Base-by-base conservation (phyloP, 768 basidiomycete species). In the Crassisporium funariophilum region DNA sequence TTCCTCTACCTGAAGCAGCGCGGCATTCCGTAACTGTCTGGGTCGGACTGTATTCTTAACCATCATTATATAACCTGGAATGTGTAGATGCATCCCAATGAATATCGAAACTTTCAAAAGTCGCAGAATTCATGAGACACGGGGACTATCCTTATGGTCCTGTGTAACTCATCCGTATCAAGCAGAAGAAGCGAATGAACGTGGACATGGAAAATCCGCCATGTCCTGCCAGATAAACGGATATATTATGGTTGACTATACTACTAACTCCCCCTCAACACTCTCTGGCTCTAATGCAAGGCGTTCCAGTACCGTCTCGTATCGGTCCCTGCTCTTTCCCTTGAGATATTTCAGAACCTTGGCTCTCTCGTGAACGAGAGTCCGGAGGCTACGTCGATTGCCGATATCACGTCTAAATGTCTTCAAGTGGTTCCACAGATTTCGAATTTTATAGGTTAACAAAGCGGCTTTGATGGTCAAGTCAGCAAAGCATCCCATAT, bases 261-360 rank as follows among this genome's bases (percentile, higher is more conserved):
- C 78, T 44, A 91, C 77, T 27, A 98, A 71, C 63, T 98, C 94
- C 33, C 94, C 95, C 66, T 97, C 93, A 1, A 98, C 91, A 27
- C 86, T 83, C 50, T 75, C 75, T 23, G 80, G 75, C 53, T 94
- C 88, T 16, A 98, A 64, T 3, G 87, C 95, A 19, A 97, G 70
- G 49, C 84, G 80, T 36, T 77, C 72, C 41, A 98, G 75, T 19
- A 89, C 59, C 12, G 67, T 69, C 48, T 91, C 87, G 58, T 95
- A 97, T 39, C 91, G 83, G 49, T 76, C 75, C 34, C 79, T 74
- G 54, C 87, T 75, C 25, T 71, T 63, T 24, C 74, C 64, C 62
- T 84, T 86, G 47, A 95, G 70, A 67, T 98, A 97, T 53, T 76
- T 80, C 23, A 98, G 76, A 17, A 94, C 69, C 53, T 84, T 91